These are phyloP conservation scores for Sporothrix dimorphospora DNA, from an alignment of 2,329 filamentous ascomycete species.

Conservation along the genomic window DNA sequence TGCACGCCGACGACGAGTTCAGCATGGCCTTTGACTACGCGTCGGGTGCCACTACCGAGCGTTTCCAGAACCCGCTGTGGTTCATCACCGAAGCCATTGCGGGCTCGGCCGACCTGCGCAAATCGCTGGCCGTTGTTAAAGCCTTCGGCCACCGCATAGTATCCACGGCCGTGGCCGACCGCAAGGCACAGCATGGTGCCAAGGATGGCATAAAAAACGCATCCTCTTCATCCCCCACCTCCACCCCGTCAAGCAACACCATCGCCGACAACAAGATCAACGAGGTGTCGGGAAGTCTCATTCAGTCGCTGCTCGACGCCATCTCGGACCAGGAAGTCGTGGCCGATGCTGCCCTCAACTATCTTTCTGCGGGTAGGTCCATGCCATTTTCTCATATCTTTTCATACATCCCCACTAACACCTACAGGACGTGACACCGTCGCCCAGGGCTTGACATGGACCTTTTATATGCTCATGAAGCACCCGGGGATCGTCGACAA, in stretches of 20 bases:
- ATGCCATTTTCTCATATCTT: not conserved
- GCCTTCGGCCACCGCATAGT: slow-evolving; percentile 62
- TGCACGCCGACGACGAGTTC: slow-evolving; percentile 64
- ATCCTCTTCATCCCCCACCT: not conserved
- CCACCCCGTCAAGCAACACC: not conserved
- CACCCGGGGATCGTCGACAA: slow-evolving; percentile 47
- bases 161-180: slow-evolving; percentile 53
- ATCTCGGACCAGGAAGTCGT: slow-evolving; percentile 60
- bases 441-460: slow-evolving; percentile 67
- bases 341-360: slow-evolving; percentile 67
- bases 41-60: slow-evolving; percentile 60
- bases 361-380: slow-evolving; percentile 58
- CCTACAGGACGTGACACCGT: slow-evolving; percentile 61
- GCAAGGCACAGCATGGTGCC: slow-evolving; percentile 32
- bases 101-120: slow-evolving; percentile 50
- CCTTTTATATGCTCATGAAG: slow-evolving; percentile 62
- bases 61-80: slow-evolving; percentile 70
- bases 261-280: slow-evolving; percentile 38
- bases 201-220: not conserved
- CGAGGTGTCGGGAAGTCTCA: slow-evolving; percentile 57
- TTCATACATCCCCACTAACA: slow-evolving; percentile 10
- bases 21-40: slow-evolving; percentile 64
- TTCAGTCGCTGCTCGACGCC: slow-evolving; percentile 62
- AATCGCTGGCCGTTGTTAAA: slow-evolving; percentile 49
- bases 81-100: slow-evolving; percentile 59